Base-by-base conservation (phyloP, 208 protist species). In the Novymonas esmeraldas region DNA sequence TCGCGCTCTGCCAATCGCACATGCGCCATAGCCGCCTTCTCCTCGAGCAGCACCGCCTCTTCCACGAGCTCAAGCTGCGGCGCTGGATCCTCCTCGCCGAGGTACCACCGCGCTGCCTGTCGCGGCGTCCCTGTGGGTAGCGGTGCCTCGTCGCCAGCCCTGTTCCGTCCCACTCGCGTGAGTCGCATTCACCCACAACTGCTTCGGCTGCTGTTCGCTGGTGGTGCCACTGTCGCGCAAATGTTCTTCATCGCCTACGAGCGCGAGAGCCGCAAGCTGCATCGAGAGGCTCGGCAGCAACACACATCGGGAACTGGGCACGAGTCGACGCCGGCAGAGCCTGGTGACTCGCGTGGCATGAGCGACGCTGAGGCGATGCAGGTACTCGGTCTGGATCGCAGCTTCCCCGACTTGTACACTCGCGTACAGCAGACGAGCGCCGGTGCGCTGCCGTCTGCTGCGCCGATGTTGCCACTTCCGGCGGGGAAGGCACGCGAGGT, bases 341-440 rank as follows among this genome's bases (percentile, higher is more conserved):
- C 44, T 28, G 11, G 61, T 20, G 9, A 7, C 29, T 14, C 38
- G 36, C 44, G 68, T 33, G 68, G 24, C 28, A 93, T 95, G 84
- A 76, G 82, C 10, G 55, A 78, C 4, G 44, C 62, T 20, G 87
- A 95, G 73, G 87, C 90, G 34, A 55, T 92, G 33, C 79, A 88
- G 63, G 51, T 95, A 50, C 76, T 95, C 7, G 90, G 90, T 2
- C 41, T 95, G 10, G 82, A 92, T 39, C 39, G 70, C 33, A 73
- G 36, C 33, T 65, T 38, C 67, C 73, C 62, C 54, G 66, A 26
- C 5, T 44, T 72, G 31, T 64, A 64, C 31, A 63, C 18, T 14
- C 48, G 55, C 16, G 50, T 68, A 29, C 63, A 70, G 33, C 70
- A 62, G 42, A 28, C 48, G 6, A 59, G 44, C 29, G 39, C 59